Evolutionary conservation across 371 early-diverging fungal species (phyloP).

Genomic region (Rhizopus arrhizus): DNA sequence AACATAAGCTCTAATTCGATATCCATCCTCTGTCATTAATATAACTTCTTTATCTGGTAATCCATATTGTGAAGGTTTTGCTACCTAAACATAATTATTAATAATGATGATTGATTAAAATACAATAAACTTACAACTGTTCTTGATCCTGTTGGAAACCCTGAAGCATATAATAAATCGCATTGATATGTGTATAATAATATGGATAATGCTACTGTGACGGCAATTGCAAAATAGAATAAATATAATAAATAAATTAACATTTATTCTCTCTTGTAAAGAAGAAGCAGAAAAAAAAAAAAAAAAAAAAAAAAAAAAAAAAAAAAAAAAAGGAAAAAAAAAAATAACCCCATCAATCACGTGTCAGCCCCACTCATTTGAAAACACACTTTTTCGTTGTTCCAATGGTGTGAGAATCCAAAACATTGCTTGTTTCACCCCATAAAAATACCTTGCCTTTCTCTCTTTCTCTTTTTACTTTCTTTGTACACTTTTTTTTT

Average conservation of each 20-base stretch:
- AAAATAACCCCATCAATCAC: slow-evolving; percentile 35
- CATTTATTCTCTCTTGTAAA: slow-evolving; percentile 13
- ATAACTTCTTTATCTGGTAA: slow-evolving; percentile 77
- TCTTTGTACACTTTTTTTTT: background rate
- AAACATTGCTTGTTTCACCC: background rate
- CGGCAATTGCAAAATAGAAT: slow-evolving; percentile 32
- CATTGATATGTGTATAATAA: slow-evolving; percentile 49
- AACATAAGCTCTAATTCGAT: slow-evolving; percentile 76
- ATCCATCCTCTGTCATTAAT: slow-evolving; percentile 77
- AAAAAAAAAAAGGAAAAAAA: slow-evolving; percentile 4
- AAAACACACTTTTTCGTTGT: background rate
- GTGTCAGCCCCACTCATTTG: slow-evolving; percentile 28
- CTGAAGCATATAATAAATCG: slow-evolving; percentile 49
- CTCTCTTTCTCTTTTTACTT: background rate
- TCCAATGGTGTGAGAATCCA: background rate
- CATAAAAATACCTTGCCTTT: background rate
- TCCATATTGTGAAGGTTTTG: slow-evolving; percentile 72
- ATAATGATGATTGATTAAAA: background rate
- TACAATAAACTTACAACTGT: slow-evolving; percentile 30
- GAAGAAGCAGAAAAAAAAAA: slow-evolving; percentile 4
- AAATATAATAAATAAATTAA: slow-evolving; percentile 28
- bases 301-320: slow-evolving; percentile 15
- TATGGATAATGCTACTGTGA: slow-evolving; percentile 28
- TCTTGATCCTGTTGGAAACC: slow-evolving; percentile 50
- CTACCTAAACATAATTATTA: slow-evolving; percentile 51